These are phyloP conservation scores for Fusarium continuum DNA, from an alignment of 2,329 filamentous ascomycete species.

Conservation along the genomic window DNA sequence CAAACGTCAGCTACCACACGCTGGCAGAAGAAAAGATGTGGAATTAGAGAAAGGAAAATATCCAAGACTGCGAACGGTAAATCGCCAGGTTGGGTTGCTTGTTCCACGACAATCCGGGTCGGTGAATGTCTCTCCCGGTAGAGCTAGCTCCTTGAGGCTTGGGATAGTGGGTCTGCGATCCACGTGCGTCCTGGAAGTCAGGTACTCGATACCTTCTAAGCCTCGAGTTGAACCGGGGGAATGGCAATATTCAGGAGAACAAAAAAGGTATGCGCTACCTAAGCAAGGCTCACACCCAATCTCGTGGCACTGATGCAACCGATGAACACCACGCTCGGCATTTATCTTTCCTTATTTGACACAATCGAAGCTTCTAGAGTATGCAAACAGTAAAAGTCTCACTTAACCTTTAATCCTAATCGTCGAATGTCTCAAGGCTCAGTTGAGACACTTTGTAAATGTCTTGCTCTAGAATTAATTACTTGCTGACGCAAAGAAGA, in stretches of 20 bases:
- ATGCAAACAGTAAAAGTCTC: background rate
- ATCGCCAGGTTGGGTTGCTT: constrained; percentile 18
- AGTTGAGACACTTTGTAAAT: background rate
- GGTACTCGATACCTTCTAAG: constrained; percentile 12
- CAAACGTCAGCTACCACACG: constrained; percentile 20
- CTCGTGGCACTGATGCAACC: constrained; percentile 1
- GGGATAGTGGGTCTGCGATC: constrained; percentile 7
- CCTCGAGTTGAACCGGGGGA: background rate
- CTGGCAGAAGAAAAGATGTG: constrained; percentile 4
- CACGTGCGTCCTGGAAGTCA: constrained; percentile 1
- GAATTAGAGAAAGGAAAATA: constrained; percentile 1
- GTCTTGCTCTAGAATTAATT: background rate
- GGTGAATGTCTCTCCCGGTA: constrained; percentile 36
- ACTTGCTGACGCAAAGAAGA: background rate
- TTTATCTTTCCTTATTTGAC: constrained; percentile 19
- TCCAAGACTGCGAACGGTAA: constrained; percentile 16
- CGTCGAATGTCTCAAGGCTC: background rate
- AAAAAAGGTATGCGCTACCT: background rate
- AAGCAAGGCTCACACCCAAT: background rate
- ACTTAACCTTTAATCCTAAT: background rate
- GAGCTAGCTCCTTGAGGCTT: constrained; percentile 27
- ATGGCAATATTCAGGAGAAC: too few species aligned
- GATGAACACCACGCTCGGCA: constrained; percentile 14
- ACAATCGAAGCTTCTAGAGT: constrained; percentile 19
- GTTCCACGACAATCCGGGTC: constrained; percentile 31